These are phyloP conservation scores for Cardamine chenopodiifolia DNA, from an alignment of 345 rosid genomes.

Conservation along the genomic window DNA sequence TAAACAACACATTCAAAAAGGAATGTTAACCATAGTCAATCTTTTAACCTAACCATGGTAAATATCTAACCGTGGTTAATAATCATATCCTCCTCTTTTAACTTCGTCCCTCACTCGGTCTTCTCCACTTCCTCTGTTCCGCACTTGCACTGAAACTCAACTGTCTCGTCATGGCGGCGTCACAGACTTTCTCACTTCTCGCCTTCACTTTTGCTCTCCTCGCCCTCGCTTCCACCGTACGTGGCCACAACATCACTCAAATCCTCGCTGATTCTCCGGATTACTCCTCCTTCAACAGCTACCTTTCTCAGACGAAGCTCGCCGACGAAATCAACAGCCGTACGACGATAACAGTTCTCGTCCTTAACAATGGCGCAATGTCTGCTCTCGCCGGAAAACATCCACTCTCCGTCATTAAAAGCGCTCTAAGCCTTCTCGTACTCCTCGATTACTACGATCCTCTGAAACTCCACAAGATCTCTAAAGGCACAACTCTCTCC, in stretches of 20 bases:
- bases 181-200: constrained; percentile 38
- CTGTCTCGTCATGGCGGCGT: constrained; percentile 45
- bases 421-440: constrained; percentile 68
- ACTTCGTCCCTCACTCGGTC: constrained; percentile 11
- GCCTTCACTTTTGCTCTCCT: constrained; percentile 46
- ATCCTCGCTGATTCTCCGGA: constrained; percentile 68
- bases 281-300: constrained; percentile 74
- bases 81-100: constrained; percentile 24
- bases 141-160: constrained; percentile 14
- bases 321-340: constrained; percentile 95
- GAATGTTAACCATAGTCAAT: constrained; percentile 30
- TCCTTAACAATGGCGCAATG: constrained; percentile 81
- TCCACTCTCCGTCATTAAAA: constrained; percentile 77
- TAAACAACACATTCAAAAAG: constrained; percentile 31
- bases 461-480: constrained; percentile 72
- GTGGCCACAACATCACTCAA: constrained; percentile 75
- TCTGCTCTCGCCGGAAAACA: constrained; percentile 61
- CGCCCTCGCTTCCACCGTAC: constrained; percentile 34
- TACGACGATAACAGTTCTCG: constrained; percentile 72
- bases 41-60: constrained; percentile 25
- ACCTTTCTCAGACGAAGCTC: constrained; percentile 70
- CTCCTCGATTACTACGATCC: constrained; percentile 87
- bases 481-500: constrained; percentile 68
- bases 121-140: constrained; percentile 31
- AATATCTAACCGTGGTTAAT: neutral